These are phyloP conservation scores for Forsythia suspensa DNA, from an alignment of 257 asterid genomes.

Conservation along the genomic window DNA sequence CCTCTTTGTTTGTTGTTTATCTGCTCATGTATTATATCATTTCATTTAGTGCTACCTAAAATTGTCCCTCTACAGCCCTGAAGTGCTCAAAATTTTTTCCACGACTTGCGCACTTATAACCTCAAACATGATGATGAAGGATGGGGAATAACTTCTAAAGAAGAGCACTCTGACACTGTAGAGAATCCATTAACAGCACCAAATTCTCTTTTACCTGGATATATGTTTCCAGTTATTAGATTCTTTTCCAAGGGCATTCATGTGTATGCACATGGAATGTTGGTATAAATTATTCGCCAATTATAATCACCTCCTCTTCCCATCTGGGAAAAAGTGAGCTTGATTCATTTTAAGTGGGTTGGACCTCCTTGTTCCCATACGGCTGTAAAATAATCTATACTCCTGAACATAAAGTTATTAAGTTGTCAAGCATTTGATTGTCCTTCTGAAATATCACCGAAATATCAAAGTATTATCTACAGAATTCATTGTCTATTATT, in stretches of 20 bases:
- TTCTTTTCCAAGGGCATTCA: conserved; percentile 2
- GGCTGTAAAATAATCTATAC: too few relatives aligned
- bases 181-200: neutral
- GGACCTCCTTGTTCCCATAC: neutral
- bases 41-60: neutral
- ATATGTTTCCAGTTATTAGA: conserved; percentile 4
- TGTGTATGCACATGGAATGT: neutral
- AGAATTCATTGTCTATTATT: neutral
- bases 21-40: neutral
- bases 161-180: neutral
- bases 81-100: conserved; percentile 4
- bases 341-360: neutral
- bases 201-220: neutral
- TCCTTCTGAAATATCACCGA: neutral
- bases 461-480: neutral
- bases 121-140: neutral
- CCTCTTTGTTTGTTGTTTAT: conserved; percentile 22
- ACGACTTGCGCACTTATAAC: conserved; percentile 12
- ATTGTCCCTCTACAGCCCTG: neutral
- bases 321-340: neutral
- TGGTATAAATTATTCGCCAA: neutral
- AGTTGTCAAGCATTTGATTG: neutral
- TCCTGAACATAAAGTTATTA: neutral
- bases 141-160: neutral
- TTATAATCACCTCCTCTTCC: neutral